phyloP scores from a whole-genome alignment of 78 protist species.

The Dictyostelium capitatum region DNA sequence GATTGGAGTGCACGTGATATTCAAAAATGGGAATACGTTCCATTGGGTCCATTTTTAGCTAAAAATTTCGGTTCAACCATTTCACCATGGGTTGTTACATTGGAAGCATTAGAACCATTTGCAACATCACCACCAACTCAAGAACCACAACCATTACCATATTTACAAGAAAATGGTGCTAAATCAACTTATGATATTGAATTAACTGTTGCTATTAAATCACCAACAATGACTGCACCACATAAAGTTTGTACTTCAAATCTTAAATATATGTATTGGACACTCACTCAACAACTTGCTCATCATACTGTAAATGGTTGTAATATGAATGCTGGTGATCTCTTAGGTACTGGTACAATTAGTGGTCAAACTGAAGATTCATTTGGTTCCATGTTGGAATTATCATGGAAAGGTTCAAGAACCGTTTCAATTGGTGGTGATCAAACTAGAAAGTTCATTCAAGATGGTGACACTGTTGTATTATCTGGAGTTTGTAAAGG shows the following conservation, averaged over 20 bases:
- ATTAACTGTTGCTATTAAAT: slow-evolving; percentile 50
- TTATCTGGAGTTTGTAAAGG: slow-evolving; percentile 87
- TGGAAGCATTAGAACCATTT: slow-evolving; percentile 96
- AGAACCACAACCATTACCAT: slow-evolving; percentile 88
- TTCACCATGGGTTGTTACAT: slow-evolving; percentile 98
- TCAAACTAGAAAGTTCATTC: slow-evolving; percentile 87
- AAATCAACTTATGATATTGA: slow-evolving; percentile 82
- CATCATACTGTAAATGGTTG: slow-evolving; percentile 96
- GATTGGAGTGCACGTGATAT: slow-evolving; percentile 97
- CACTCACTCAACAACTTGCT: slow-evolving; percentile 93
- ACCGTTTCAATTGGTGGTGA: slow-evolving; percentile 60
- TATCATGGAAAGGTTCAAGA: slow-evolving; percentile 92
- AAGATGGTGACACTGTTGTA: slow-evolving; percentile 91
- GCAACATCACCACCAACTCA: slow-evolving; percentile 64
- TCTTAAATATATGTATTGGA: slow-evolving; percentile 93
- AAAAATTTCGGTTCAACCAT: slow-evolving; percentile 96
- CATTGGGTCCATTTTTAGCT: slow-evolving; percentile 97
- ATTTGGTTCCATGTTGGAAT: slow-evolving; percentile 93
- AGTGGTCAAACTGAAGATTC: slow-evolving; percentile 89
- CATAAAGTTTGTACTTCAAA: slow-evolving; percentile 62
- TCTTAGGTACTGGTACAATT: slow-evolving; percentile 96
- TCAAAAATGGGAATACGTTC: slow-evolving; percentile 96
- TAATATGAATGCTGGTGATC: slow-evolving; percentile 94
- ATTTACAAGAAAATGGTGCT: slow-evolving; percentile 82
- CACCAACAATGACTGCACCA: slow-evolving; percentile 24